These are phyloP conservation scores for Microsporum audouinii DNA, from an alignment of 2,329 filamentous ascomycete species.

Conservation along the genomic window DNA sequence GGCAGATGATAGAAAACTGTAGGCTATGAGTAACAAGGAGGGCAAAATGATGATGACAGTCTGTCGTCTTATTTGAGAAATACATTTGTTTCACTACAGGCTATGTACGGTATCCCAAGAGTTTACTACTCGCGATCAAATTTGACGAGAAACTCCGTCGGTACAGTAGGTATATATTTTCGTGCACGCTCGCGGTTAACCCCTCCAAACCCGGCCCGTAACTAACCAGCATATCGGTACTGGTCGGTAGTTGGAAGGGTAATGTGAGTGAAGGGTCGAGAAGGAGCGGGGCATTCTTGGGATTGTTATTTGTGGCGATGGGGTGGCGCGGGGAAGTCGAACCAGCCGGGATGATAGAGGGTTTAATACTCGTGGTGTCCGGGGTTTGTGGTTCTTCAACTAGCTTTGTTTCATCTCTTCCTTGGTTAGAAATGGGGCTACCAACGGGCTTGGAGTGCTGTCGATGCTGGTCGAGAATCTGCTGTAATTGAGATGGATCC, in stretches of 20 bases:
- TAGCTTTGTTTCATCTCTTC: conserved; percentile 8
- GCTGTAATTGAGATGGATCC: conserved; percentile 50
- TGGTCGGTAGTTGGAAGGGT: conserved; percentile 88
- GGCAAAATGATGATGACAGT: neutral
- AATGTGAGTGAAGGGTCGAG: conserved; percentile 85
- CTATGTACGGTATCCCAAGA: neutral
- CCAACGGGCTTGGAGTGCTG: conserved; percentile 24
- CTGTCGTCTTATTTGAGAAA: neutral
- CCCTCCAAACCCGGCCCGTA: conserved; percentile 94
- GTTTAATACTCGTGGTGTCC: conserved; percentile 8
- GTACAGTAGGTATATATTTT: conserved; percentile 92
- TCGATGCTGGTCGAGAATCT: conserved; percentile 15
- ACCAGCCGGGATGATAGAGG: neutral
- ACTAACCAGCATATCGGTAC: conserved; percentile 91
- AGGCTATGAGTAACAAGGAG: neutral
- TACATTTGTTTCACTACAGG: neutral
- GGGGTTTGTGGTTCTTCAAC: conserved; percentile 5
- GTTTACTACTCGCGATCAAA: conserved; percentile 47
- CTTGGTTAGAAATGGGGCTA: conserved; percentile 6
- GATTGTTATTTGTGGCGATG: conserved; percentile 13
- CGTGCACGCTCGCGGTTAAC: conserved; percentile 81
- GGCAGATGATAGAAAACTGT: neutral
- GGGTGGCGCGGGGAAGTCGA: conserved; percentile 5
- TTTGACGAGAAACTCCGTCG: conserved; percentile 82
- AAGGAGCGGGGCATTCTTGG: conserved; percentile 42